phyloP scores from a whole-genome alignment of 352 stramenopile species.

The Phytopythium cucurbitacearum region DNA sequence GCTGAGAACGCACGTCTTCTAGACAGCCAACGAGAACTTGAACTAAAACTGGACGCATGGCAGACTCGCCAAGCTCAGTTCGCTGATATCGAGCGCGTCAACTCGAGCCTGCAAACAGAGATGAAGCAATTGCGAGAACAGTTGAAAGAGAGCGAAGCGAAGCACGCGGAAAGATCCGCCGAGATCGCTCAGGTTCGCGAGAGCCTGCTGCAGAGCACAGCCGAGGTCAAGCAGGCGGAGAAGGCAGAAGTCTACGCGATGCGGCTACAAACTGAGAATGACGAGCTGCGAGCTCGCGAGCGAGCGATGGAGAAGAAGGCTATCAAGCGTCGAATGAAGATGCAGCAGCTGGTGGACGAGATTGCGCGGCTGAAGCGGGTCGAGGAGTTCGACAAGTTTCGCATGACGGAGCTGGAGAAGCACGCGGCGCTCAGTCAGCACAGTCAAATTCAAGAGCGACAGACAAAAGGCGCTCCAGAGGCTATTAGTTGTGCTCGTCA shows the following conservation, averaged over 20 bases:
- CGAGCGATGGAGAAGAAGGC: conserved; percentile 1
- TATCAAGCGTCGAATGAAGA: neutral
- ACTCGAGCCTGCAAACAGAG: too few species aligned
- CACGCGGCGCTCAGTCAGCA: conserved; percentile 1
- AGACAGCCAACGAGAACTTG: too few species aligned
- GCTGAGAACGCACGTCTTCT: too few species aligned
- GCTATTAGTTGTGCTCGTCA: neutral
- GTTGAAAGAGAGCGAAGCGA: too few species aligned
- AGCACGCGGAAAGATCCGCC: too few species aligned
- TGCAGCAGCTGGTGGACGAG: conserved; percentile 1
- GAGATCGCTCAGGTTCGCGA: too few species aligned
- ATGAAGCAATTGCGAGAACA: too few species aligned
- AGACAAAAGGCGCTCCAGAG: neutral
- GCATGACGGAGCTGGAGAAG: conserved; percentile 4
- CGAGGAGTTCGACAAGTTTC: conserved; percentile 3
- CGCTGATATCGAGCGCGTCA: too few species aligned
- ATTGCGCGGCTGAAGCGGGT: conserved; percentile 1
- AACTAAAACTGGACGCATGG: too few species aligned
- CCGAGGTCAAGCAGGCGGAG: neutral
- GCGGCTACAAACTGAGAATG: neutral
- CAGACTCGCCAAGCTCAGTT: too few species aligned
- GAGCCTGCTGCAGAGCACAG: neutral
- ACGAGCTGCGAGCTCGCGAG: neutral
- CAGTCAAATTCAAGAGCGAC: too few species aligned
- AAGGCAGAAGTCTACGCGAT: neutral